Conservation (phyloP, 495 filamentous ascomycete species). For the Glonium stellatum region DNA sequence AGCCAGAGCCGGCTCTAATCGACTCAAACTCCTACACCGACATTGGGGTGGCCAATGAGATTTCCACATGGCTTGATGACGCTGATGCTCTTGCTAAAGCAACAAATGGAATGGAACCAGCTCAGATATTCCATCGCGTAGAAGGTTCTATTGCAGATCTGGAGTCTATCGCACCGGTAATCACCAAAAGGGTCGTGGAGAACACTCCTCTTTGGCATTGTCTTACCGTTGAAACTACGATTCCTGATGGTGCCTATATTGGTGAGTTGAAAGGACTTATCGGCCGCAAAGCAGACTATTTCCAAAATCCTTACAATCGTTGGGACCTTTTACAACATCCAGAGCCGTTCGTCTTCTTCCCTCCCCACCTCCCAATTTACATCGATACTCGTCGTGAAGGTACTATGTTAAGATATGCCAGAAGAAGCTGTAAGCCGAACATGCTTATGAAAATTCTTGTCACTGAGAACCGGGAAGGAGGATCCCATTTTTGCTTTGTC, state of each 20-base stretch:
- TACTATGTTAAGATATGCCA: slow-evolving; percentile 71
- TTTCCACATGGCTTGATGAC: slow-evolving; percentile 68
- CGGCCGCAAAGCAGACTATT: slow-evolving; percentile 71
- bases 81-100: slow-evolving; percentile 44
- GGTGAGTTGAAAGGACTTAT: slow-evolving; percentile 85
- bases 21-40: slow-evolving; percentile 61
- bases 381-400: slow-evolving; percentile 86
- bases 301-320: slow-evolving; percentile 60
- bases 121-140: slow-evolving; percentile 51
- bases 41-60: slow-evolving; percentile 57
- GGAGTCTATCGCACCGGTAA: slow-evolving; percentile 38
- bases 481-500: slow-evolving; percentile 81
- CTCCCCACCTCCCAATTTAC: slow-evolving; percentile 55
- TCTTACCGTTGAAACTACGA: slow-evolving; percentile 55
- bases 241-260: slow-evolving; percentile 61
- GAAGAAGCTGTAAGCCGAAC: slow-evolving; percentile 85
- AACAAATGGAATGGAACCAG: slow-evolving; percentile 29
- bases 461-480: slow-evolving; percentile 53
- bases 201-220: slow-evolving; percentile 60
- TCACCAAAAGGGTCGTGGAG: slow-evolving; percentile 44
- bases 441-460: slow-evolving; percentile 73
- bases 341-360: slow-evolving; percentile 47
- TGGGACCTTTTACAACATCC: slow-evolving; percentile 73
- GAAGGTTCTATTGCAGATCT: slow-evolving; percentile 51
- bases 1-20: slow-evolving; percentile 51